Base-by-base conservation (phyloP, 2,329 filamentous ascomycete species). In the Thielaviopsis ethacetica region DNA sequence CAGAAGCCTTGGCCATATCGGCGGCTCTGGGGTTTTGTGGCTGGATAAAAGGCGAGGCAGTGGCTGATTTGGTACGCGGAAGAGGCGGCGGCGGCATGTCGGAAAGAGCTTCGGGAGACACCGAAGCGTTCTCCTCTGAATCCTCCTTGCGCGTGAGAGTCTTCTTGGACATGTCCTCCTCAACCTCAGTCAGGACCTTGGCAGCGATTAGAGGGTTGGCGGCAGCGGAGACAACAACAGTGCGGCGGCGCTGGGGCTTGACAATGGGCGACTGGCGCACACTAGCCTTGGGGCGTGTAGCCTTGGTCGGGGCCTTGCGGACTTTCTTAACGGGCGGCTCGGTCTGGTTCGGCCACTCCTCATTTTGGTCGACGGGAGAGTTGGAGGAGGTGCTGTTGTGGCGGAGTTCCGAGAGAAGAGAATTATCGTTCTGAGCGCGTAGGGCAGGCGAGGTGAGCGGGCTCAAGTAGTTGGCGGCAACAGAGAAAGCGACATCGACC, bases 371-470 rank as follows among this genome's bases (percentile, higher is more conserved):
- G 62, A 72, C 76, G 62, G 72, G 83, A 62, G 77, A 83, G 69
- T 73, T 82, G 56, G 69, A 75, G 64, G 70, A 70, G 10, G 67
- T 73, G 66, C 70, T 74, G 62, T 69, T 72, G 38, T 71, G 66
- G 60, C 73, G 69, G 56, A 80, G 72, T 62, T 77, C 76, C 56
- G 71, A 65, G 4, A 73, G 69, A 15, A 61, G 44, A 17, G 69
- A 68, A 26, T 72, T 66, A 58, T 83, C 80, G 62, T 75, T 80
- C 68, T 90, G 85, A 1, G 86, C 85, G 68, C 87, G 84, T 19
- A 93, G 74, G 3, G 87, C 86, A 1, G 88, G 88, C 17, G 88
- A 93, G 5, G 86, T 90, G 54, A 93, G 75, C 10, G 88, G 88
- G 67, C 87, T 93, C 68, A 93, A 91, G 71, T 90, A 91, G 38